A percentile compares a stretch with the other conserved stretches of the same genome.
Conservation (phyloP, 2,329 filamentous ascomycete genomes). For the Verticillium klebahnii region DNA sequence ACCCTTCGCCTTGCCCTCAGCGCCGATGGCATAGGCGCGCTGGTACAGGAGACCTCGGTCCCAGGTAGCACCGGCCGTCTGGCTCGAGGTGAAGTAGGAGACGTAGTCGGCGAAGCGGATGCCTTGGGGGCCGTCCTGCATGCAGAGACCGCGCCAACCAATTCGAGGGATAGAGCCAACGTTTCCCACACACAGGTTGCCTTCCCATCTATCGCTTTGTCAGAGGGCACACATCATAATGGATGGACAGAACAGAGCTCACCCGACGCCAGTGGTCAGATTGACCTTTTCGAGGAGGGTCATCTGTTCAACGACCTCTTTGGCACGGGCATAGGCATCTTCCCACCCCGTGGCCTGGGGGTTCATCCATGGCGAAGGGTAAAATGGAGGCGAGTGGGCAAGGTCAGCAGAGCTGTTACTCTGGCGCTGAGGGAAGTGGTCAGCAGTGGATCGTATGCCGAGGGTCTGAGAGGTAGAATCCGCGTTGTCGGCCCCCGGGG, state of each 20-base stretch:
- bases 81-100: slow-evolving; percentile 74
- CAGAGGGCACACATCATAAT: slow-evolving; percentile 2
- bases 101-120: slow-evolving; percentile 73
- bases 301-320: slow-evolving; percentile 74
- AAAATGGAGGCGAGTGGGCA: slow-evolving; percentile 54
- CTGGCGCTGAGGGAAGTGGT: background rate
- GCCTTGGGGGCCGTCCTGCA: slow-evolving; percentile 82
- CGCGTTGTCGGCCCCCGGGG: background rate
- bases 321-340: slow-evolving; percentile 70
- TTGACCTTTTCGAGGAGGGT: slow-evolving; percentile 91
- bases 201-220: slow-evolving; percentile 46
- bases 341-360: slow-evolving; percentile 68
- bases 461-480: background rate
- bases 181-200: slow-evolving; percentile 75
- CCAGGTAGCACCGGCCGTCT: slow-evolving; percentile 80
- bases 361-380: slow-evolving; percentile 85
- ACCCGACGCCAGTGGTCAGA: slow-evolving; percentile 86
- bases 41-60: slow-evolving; percentile 62
- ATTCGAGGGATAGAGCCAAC: slow-evolving; percentile 65
- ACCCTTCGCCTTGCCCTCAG: slow-evolving; percentile 70
- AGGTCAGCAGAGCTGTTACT: slow-evolving; percentile 14
- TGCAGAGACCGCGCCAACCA: slow-evolving; percentile 68
- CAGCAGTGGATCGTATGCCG: background rate
- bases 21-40: slow-evolving; percentile 42
- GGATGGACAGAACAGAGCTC: slow-evolving; percentile 24